These are phyloP conservation scores for Ophiorrhiza pumila DNA, from an alignment of 257 asterid species.

Conservation along the genomic window DNA sequence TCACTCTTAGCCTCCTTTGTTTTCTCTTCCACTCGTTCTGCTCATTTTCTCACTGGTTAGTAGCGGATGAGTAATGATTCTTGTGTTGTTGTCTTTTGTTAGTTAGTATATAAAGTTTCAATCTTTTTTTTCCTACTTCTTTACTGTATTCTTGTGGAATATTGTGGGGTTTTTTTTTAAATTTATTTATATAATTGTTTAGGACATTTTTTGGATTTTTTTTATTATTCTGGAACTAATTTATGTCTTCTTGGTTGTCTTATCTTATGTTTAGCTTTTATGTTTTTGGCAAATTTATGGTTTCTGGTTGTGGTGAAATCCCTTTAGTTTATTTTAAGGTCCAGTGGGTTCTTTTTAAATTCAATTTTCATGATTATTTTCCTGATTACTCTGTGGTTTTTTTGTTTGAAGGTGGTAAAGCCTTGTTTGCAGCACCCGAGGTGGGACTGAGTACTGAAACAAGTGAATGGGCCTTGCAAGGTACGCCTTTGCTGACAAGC, in stretches of 20 bases:
- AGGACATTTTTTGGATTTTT: too few relatives aligned
- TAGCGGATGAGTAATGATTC: background rate
- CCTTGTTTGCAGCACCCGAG: constrained; percentile 62
- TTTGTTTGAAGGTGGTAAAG: constrained; percentile 50
- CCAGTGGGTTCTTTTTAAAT: background rate
- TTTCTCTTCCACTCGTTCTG: too few relatives aligned
- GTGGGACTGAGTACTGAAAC: constrained; percentile 55
- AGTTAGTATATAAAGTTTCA: too few relatives aligned
- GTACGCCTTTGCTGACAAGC: too few relatives aligned
- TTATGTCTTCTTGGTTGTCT: background rate
- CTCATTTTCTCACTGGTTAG: constrained; percentile 16
- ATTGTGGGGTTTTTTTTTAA: background rate
- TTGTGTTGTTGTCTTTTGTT: background rate
- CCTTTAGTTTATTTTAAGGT: background rate
- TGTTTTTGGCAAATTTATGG: background rate
- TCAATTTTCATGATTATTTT: too few relatives aligned
- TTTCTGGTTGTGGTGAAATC: background rate
- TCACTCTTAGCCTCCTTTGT: too few relatives aligned
- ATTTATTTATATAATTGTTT: background rate
- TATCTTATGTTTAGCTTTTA: too few relatives aligned
- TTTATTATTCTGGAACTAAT: background rate
- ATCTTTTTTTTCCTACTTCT: too few relatives aligned
- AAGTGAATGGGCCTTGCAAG: constrained; percentile 92
- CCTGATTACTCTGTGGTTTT: too few relatives aligned
- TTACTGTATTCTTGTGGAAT: background rate